Conservation (phyloP, 129 eudicot species). For the Heracleum sosnowskyi region DNA sequence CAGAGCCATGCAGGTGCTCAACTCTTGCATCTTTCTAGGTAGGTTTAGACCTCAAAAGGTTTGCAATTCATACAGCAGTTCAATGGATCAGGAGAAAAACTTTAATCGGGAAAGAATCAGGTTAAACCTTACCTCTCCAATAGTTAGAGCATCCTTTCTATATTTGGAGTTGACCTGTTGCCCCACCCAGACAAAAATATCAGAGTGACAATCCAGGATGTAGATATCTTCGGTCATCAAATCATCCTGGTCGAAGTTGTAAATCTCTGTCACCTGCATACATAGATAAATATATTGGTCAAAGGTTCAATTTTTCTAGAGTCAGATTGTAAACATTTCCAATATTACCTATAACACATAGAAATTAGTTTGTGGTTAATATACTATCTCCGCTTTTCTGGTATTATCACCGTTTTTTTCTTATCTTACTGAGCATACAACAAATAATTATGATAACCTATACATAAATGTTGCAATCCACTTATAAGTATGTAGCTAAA, state of each 20-base stretch:
- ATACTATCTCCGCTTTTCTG: not conserved
- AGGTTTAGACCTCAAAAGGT: not conserved
- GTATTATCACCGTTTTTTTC: not conserved
- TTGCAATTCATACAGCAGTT: not conserved
- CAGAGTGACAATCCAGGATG: conserved; percentile 78
- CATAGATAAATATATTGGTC: not conserved
- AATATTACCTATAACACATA: not conserved
- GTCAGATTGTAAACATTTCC: not conserved
- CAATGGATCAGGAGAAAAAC: not conserved
- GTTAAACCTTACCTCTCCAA: conserved; percentile 66
- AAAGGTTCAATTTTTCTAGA: not conserved
- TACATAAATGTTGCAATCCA: not conserved
- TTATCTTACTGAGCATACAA: not conserved
- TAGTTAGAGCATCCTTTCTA: conserved; percentile 52
- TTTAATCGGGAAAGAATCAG: not conserved
- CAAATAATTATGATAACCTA: not conserved
- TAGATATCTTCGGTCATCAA: conserved; percentile 89
- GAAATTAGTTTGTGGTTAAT: not conserved
- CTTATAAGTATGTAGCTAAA: not conserved
- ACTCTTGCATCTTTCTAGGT: not conserved
- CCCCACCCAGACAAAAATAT: conserved; percentile 90
- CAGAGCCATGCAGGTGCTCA: not conserved
- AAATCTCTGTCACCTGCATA: conserved; percentile 74
- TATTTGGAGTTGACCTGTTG: conserved; percentile 63
- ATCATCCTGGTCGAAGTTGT: conserved; percentile 86